These are phyloP conservation scores for Amaranthus tricolor DNA, from an alignment of 179 eudicot species.

Conservation along the genomic window DNA sequence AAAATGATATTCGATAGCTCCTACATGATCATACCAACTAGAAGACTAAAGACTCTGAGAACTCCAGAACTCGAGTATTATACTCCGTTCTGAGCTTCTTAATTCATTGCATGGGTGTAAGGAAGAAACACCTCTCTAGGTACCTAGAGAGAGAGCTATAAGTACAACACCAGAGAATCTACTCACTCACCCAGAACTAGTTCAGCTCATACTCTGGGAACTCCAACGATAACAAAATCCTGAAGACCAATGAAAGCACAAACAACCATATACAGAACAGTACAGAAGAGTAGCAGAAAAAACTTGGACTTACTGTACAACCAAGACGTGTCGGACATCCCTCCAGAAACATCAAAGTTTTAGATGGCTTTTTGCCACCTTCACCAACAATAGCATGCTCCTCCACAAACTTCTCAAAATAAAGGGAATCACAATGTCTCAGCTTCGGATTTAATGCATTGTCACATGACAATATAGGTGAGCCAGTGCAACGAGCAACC, in stretches of 20 bases:
- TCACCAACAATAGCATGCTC: conserved; percentile 59
- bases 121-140: neutral
- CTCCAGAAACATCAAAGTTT: conserved; percentile 89
- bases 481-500: conserved; percentile 81
- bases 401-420: conserved; percentile 74
- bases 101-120: neutral
- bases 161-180: neutral
- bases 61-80: neutral
- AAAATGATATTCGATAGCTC: neutral
- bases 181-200: neutral
- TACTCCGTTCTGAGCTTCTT: neutral
- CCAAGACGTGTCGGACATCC: conserved; percentile 79
- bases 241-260: no score
- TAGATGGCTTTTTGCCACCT: conserved; percentile 66
- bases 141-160: neutral
- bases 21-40: neutral
- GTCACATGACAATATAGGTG: conserved; percentile 68
- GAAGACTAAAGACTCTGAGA: neutral
- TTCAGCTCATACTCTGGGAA: neutral
- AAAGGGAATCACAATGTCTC: conserved; percentile 62
- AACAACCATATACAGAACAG: no score
- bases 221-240: neutral
- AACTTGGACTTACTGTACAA: conserved; percentile 65
- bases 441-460: conserved; percentile 46
- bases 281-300: conserved; percentile 1